Evolutionary conservation across 768 basidiomycete species (phyloP), one percentile per base, ranked within the genome.

Genomic region (Collybia sp.): DNA sequence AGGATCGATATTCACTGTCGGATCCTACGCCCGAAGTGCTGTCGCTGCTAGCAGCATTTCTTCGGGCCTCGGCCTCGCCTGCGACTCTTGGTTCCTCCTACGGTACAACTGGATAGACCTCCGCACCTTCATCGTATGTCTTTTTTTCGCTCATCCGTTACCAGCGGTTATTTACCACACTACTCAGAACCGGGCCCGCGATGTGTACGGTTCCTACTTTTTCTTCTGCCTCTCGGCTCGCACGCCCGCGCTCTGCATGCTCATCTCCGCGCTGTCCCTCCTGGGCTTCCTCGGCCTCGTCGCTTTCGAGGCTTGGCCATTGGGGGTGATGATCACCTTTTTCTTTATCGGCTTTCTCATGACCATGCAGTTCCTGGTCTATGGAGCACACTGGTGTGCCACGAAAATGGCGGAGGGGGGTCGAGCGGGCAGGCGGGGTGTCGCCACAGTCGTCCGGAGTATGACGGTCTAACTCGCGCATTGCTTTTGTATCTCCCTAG

Each of bases 141-240:
- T 12, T 30, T 18, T 30, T 32, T 19, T 36, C 4, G n/a, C 25
- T 37, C 12, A n/a, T n/a, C n/a, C n/a, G n/a, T n/a, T n/a, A n/a
- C n/a, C n/a, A n/a, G n/a, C n/a, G n/a, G n/a, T n/a, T n/a, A n/a
- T n/a, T n/a, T n/a, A n/a, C n/a, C n/a, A 39, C 25, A 12, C 19
- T 42, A 39, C 42, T 16, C 59, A 82, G 76, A 50, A 36, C 4
- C 71, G 74, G 18, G 73, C 85, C 0, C 60, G 55, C 6, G 85
- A 85, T 54, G 50, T 87, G 30, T 83, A 79, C 51, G 69, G 66
- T 17, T 71, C 72, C 9, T 83, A 83, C 59, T 68, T 84, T 46
- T 87, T 85, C 67, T 88, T 88, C 60, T 70, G 80, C 20, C 69
- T 88, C 12, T 78, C 81, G 1, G 71, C 85, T 5, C 75, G 84